Evolutionary conservation across 108 stramenopile genomes (phyloP).

Genomic region (Nannochloropsis gaditana): DNA sequence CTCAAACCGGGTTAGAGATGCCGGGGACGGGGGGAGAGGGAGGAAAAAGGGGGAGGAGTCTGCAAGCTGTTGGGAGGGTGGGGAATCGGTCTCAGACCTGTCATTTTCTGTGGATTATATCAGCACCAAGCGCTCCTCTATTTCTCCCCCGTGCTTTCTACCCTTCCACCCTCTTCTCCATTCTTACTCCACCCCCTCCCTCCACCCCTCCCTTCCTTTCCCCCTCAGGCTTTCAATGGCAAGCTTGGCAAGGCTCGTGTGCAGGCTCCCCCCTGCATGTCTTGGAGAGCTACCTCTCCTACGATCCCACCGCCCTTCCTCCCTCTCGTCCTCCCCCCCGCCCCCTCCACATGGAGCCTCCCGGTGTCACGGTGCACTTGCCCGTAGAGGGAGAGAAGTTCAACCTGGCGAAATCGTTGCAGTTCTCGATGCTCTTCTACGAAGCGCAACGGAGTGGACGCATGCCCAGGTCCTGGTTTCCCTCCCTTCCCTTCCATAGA

Average conservation of each 20-base stretch:
- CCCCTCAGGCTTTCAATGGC: not conserved
- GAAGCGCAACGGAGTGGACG: not conserved
- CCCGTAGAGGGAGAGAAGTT: not conserved
- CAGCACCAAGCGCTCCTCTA: not conserved
- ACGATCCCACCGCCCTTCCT: constrained; percentile 3
- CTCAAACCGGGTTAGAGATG: not conserved
- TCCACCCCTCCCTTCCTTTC: not conserved
- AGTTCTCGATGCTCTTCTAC: not conserved
- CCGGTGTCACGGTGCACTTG: not conserved
- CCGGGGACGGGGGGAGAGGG: not conserved
- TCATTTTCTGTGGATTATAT: too few relatives aligned
- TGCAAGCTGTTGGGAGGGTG: not conserved
- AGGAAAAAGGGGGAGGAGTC: not conserved
- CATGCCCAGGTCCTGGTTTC: not conserved
- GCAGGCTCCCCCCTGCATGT: not conserved
- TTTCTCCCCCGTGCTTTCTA: not conserved
- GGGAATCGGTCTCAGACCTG: too few relatives aligned
- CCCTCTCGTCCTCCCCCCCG: not conserved
- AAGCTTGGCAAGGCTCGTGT: not conserved
- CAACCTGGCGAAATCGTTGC: not conserved
- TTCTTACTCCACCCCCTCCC: not conserved
- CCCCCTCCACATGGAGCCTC: not conserved
- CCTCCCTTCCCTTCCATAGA: not conserved
- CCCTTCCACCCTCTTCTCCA: not conserved
- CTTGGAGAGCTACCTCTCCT: not conserved